Evolutionary conservation across 2,329 filamentous ascomycete species (phyloP).

Genomic region (Orbilia oligospora): DNA sequence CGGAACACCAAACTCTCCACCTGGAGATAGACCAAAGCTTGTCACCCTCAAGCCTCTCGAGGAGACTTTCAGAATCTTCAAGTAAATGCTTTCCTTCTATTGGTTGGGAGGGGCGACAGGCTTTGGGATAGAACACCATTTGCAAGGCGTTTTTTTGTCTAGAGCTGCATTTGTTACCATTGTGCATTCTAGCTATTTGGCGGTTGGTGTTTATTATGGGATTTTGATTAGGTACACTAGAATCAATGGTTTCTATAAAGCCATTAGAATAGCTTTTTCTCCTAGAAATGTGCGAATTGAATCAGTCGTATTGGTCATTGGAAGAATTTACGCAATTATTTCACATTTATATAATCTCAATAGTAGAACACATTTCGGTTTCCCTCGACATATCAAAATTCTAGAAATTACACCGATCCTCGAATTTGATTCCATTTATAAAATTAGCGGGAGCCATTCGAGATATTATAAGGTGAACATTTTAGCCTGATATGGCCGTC

Average conservation of each 20-base stretch:
- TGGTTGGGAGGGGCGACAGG: background rate
- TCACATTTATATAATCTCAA: background rate
- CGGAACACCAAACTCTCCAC: constrained; percentile 74
- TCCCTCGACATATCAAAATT: no score
- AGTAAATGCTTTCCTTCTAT: constrained; percentile 13
- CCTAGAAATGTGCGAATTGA: background rate
- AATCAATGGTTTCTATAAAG: background rate
- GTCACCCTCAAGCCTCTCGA: constrained; percentile 74
- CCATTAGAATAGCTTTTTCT: background rate
- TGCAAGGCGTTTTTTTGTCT: constrained; percentile 16
- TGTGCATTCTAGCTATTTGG: background rate
- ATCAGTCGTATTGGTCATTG: background rate
- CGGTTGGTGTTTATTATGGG: background rate
- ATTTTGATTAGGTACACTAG: background rate
- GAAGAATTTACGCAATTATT: background rate
- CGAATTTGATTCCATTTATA: no score
- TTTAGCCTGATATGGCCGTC: no score
- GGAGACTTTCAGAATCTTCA: constrained; percentile 64
- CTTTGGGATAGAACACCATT: constrained; percentile 27
- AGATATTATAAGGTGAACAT: no score
- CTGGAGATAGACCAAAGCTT: constrained; percentile 71
- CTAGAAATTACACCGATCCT: no score
- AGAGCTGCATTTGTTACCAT: constrained; percentile 1
- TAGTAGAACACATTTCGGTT: background rate
- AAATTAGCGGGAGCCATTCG: no score